These are phyloP conservation scores for Ciborinia camelliae DNA, from an alignment of 2,329 filamentous ascomycete genomes.

Conservation along the genomic window DNA sequence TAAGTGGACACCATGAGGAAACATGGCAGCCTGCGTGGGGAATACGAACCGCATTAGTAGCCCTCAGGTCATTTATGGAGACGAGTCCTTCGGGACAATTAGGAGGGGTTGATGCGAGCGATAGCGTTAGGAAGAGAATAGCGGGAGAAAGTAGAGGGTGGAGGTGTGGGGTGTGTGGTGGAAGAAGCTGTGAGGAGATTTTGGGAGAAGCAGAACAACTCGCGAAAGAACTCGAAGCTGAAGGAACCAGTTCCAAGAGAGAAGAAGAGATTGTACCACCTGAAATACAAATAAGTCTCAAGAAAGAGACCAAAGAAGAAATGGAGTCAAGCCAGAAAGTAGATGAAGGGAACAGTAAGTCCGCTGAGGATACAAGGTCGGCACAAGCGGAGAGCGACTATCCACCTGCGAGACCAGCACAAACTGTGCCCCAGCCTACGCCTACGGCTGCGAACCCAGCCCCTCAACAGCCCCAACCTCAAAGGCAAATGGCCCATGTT, in stretches of 20 bases:
- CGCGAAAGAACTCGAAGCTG: conserved; percentile 45
- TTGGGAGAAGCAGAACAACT: conserved; percentile 65
- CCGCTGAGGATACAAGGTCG: conserved; percentile 29
- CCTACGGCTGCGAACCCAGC: conserved; percentile 32
- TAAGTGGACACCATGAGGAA: conserved; percentile 94
- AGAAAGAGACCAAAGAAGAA: conserved; percentile 51
- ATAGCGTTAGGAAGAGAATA: conserved; percentile 62
- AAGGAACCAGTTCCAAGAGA: conserved; percentile 60
- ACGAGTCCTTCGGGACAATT: conserved; percentile 83
- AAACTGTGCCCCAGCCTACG: conserved; percentile 39
- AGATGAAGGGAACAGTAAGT: conserved; percentile 5
- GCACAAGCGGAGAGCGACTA: conserved; percentile 55
- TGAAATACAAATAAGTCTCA: conserved; percentile 9
- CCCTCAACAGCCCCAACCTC: neutral
- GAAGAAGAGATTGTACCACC: conserved; percentile 13
- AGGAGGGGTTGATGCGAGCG: conserved; percentile 77
- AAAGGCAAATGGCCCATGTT: conserved; percentile 27
- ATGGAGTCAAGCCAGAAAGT: neutral
- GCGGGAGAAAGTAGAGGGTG: conserved; percentile 65
- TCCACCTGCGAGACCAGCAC: conserved; percentile 33
- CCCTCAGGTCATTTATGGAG: conserved; percentile 88
- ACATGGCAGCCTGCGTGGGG: conserved; percentile 99
- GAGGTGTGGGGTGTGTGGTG: conserved; percentile 67
- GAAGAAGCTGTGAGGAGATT: conserved; percentile 68
- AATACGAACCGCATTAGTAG: conserved; percentile 79